Evolutionary conservation across 2,329 filamentous ascomycete species (phyloP), one percentile per base, ranked within the genome.

Genomic region (Domatiomyces catenatus): DNA sequence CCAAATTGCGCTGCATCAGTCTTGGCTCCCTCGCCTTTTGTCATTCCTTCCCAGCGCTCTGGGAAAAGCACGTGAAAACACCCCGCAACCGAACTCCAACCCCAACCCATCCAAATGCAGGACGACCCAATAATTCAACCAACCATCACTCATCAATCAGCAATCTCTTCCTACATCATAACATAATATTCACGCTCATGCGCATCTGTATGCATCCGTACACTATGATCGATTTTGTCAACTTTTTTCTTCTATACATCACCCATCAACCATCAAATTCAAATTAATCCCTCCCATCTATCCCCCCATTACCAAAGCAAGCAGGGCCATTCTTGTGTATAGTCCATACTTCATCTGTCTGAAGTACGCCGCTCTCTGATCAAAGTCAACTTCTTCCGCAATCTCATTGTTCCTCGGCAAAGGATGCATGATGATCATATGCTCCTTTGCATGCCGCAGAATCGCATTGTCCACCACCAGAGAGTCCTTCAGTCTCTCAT

Each of bases 271-370:
- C 22, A 8, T 8, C 45, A 22, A 20, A n/a, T n/a, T n/a, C 12
- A 22, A 17, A 46, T 15, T 22, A n/a, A n/a, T n/a, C n/a, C n/a
- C 10, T 17, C 2, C 17, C 26, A 12, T 32, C 8, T 47, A 18
- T 42, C 18, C 36, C 44, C 70, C 81, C 84, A 98, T 84, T 68
- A 96, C 86, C 67, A 96, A 75, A 59, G 92, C 92, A 67, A 98
- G 76, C 71, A 98, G 71, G 60, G 92, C 92, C 92, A 98, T 98
- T 67, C 92, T 84, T 69, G 86, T 93, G 76, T 95, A 96, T 62
- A 98, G 79, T 61, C 92, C 92, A 71, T 96, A 95, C 71, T 85
- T 80, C 71, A 94, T 90, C 84, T 98, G 92, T 84, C 92, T 81
- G 72, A 98, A 98, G 74, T 98, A 98, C 50, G 92, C 90, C 52